These are phyloP conservation scores for Chrysochromulina parva DNA, from an alignment of 78 protist genomes.

Conservation along the genomic window DNA sequence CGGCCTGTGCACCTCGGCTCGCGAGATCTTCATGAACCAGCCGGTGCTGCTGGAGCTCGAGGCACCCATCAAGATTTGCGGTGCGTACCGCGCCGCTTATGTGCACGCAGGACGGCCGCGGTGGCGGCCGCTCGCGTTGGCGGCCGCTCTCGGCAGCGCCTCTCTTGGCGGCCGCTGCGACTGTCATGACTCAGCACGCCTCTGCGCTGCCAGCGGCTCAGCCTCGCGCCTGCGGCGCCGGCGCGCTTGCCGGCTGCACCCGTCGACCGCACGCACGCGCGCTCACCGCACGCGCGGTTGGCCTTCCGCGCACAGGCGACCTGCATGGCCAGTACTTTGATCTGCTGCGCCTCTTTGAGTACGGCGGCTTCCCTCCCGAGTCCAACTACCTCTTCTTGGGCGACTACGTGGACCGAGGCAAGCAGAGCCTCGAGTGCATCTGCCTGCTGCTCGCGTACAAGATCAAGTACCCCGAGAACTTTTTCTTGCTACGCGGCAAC, in stretches of 20 bases:
- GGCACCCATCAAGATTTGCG: conserved; percentile 96
- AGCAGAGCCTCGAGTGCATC: conserved; percentile 46
- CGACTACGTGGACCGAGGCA: conserved; percentile 67
- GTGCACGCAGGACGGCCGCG: too few relatives aligned
- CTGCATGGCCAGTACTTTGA: conserved; percentile 67
- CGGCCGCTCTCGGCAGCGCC: too few relatives aligned
- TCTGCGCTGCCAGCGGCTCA: too few relatives aligned
- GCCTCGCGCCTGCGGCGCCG: too few relatives aligned
- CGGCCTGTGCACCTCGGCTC: conserved; percentile 67
- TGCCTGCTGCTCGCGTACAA: conserved; percentile 56
- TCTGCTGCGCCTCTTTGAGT: conserved; percentile 59
- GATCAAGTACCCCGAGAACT: conserved; percentile 62
- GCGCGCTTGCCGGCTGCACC: too few relatives aligned
- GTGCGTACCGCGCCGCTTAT: conserved; percentile 21
- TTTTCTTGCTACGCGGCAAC: conserved; percentile 64
- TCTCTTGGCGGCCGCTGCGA: too few relatives aligned
- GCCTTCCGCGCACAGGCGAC: conserved; percentile 43
- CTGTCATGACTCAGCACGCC: too few relatives aligned
- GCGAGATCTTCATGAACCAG: conserved; percentile 92
- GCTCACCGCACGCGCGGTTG: too few relatives aligned
- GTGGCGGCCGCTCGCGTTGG: too few relatives aligned
- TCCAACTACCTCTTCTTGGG: conserved; percentile 67
- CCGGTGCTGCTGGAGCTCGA: conserved; percentile 95
- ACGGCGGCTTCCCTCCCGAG: conserved; percentile 66
- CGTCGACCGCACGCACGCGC: too few relatives aligned